Conservation (phyloP, 352 stramenopile genomes). For the Aphanomyces stellatus region DNA sequence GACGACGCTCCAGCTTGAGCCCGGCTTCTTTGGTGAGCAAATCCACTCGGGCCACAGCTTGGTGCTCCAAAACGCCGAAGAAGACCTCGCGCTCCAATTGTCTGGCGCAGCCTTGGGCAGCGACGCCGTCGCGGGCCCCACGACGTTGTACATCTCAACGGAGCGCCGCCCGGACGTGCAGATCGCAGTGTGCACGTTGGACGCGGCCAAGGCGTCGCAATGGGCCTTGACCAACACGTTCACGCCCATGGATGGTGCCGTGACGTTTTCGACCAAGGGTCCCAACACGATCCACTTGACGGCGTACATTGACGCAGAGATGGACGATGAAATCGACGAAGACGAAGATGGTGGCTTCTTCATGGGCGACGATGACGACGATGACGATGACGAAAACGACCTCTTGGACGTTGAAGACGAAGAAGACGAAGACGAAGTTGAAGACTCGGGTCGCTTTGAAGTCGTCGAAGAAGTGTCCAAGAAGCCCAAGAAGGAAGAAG, state of each 20-base stretch:
- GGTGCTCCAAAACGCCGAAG: constrained; percentile 54
- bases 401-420: constrained; percentile 35
- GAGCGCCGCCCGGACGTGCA: constrained; percentile 50
- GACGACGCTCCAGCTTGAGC: constrained; percentile 17
- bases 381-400: constrained; percentile 32
- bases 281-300: constrained; percentile 74
- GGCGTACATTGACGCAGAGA: constrained; percentile 64
- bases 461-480: constrained; percentile 50
- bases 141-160: constrained; percentile 57
- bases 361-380: constrained; percentile 27
- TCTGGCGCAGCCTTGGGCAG: constrained; percentile 61
- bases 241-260: constrained; percentile 55
- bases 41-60: constrained; percentile 58
- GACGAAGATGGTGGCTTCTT: constrained; percentile 28
- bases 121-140: constrained; percentile 43
- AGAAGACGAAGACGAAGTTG: constrained; percentile 37
- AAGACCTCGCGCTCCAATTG: constrained; percentile 70
- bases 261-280: constrained; percentile 64
- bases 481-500: constrained; percentile 23
- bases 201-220: constrained; percentile 46
- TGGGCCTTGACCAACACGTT: constrained; percentile 75
- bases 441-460: constrained; percentile 51
- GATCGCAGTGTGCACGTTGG: constrained; percentile 69
- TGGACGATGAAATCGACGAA: constrained; percentile 47
- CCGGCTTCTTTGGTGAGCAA: constrained; percentile 72